These are phyloP conservation scores for Ceriops tagal DNA, from an alignment of 345 rosid genomes.

Conservation along the genomic window DNA sequence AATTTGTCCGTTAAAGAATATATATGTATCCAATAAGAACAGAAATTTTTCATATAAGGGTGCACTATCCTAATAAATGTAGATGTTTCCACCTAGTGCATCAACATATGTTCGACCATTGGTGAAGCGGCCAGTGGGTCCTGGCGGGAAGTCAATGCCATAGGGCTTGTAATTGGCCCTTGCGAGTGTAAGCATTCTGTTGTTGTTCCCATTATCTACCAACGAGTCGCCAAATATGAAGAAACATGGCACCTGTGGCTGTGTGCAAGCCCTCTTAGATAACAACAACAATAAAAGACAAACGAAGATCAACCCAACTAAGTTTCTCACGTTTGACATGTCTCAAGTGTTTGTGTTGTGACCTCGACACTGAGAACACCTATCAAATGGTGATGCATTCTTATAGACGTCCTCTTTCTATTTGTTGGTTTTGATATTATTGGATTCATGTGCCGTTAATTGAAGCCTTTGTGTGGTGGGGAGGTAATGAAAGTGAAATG, in stretches of 20 bases:
- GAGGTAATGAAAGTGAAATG: not conserved
- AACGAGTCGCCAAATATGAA: constrained; percentile 30
- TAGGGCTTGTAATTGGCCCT: constrained; percentile 34
- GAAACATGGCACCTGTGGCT: constrained; percentile 27
- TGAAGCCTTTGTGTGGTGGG: not conserved
- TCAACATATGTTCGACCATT: constrained; percentile 32
- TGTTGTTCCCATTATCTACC: constrained; percentile 31
- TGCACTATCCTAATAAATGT: too few species aligned
- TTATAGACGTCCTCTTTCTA: constrained; percentile 7
- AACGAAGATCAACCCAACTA: constrained; percentile 9
- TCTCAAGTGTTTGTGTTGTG: not conserved
- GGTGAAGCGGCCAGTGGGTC: constrained; percentile 27
- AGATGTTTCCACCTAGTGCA: constrained; percentile 14
- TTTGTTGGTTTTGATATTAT: constrained; percentile 18
- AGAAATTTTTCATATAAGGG: not conserved
- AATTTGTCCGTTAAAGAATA: not conserved
- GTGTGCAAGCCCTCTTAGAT: constrained; percentile 20
- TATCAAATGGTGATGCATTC: not conserved
- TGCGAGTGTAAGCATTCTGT: constrained; percentile 24
- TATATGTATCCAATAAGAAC: not conserved
- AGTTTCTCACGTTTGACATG: constrained; percentile 6
- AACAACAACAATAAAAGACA: constrained; percentile 26
- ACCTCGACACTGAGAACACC: not conserved
- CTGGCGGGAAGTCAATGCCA: constrained; percentile 26
- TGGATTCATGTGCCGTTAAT: constrained; percentile 18